Percentiles rank a stretch among this genome's conserved stretches.
phyloP scores from a whole-genome alignment of 352 stramenopile species.

The Phytophthora podocarpi region DNA sequence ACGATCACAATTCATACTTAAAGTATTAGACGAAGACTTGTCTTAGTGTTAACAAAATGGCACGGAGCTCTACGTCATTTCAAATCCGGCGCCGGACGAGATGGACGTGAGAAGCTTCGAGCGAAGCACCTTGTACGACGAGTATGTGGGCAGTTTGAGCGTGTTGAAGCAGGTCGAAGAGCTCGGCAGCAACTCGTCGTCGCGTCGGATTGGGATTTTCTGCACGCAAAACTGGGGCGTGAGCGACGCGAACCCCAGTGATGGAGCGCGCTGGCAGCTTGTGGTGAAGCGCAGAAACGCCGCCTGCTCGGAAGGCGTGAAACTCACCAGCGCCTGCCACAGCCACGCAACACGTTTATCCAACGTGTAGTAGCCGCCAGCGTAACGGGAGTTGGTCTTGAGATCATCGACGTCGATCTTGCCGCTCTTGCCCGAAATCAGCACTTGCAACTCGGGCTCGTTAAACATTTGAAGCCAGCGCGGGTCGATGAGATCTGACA shows the following conservation, averaged over 20 bases:
- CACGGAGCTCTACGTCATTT: slow-evolving; percentile 94
- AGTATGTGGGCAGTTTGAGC: slow-evolving; percentile 97
- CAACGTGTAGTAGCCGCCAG: slow-evolving; percentile 93
- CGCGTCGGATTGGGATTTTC: slow-evolving; percentile 60
- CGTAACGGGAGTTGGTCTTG: slow-evolving; percentile 87
- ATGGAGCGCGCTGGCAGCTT: slow-evolving; percentile 94
- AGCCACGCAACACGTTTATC: slow-evolving; percentile 77
- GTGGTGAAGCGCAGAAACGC: slow-evolving; percentile 95
- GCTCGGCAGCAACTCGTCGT: slow-evolving; percentile 91
- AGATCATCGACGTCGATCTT: slow-evolving; percentile 84
- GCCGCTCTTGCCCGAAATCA: slow-evolving; percentile 88
- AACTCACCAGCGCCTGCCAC: slow-evolving; percentile 70
- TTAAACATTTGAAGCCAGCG: slow-evolving; percentile 96
- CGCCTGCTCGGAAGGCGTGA: slow-evolving; percentile 86
- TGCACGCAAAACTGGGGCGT: slow-evolving; percentile 95
- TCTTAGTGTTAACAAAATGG: too few species aligned
- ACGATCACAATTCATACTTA: too few species aligned
- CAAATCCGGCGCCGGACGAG: slow-evolving; percentile 94
- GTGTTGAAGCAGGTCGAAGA: slow-evolving; percentile 98
- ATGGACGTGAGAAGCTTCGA: slow-evolving; percentile 96
- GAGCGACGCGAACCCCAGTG: slow-evolving; percentile 93
- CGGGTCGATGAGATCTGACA: slow-evolving; percentile 94
- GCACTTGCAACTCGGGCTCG: slow-evolving; percentile 94
- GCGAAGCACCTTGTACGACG: slow-evolving; percentile 92
- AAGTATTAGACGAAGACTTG: too few species aligned